Base-by-base conservation (phyloP, 106 monocot genomes). In the Posidonia australis region DNA sequence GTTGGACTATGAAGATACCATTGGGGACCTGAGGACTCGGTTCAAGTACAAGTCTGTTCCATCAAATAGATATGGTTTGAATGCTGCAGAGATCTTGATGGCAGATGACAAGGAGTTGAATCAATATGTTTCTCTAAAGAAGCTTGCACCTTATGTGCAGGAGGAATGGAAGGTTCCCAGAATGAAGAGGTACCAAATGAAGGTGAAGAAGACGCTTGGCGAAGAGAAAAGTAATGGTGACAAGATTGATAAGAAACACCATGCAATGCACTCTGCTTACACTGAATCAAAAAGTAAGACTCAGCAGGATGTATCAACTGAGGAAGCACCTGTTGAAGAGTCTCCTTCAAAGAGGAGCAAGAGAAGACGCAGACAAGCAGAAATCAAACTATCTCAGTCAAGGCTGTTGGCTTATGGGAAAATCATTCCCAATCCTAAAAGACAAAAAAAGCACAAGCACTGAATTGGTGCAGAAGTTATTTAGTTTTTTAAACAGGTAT, bases 61-160 rank as follows among this genome's bases (percentile, higher is more conserved):
- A 24, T 58, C 82, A 1, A 85, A 83, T 29, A 76, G 46, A 62
- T 99, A 71, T 62, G 98, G 98, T 0, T 65, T 99, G 73, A 69
- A 49, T 18, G 13, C 82, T 18, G 74, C 73, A 71, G 98, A 99
- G 66, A 83, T 99, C 58, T 72, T 99, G 55, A 70, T 71, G 46
- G 46, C 84, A 29, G 70, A 85, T 22, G 98, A 99, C 44, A 88
- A 85, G 65, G 67, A 99, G 36, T 78, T 91, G 80, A 91, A 99
- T 63, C 98, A 99, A 62, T 99, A 91, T 79, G 91, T 99, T 68
- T 85, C 98, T 0, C 22, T 99, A 13, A 99, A 88, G 77, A 88
- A 78, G 74, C 36, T 99, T 49, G 98, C 83, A 29, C 91, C 98
- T 32, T 99, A 99, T 57, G 71, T 73, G 52, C 73, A 87, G 44